These are phyloP conservation scores for Acanthamoeba castellanii DNA, from an alignment of 208 protist species.

Conservation along the genomic window DNA sequence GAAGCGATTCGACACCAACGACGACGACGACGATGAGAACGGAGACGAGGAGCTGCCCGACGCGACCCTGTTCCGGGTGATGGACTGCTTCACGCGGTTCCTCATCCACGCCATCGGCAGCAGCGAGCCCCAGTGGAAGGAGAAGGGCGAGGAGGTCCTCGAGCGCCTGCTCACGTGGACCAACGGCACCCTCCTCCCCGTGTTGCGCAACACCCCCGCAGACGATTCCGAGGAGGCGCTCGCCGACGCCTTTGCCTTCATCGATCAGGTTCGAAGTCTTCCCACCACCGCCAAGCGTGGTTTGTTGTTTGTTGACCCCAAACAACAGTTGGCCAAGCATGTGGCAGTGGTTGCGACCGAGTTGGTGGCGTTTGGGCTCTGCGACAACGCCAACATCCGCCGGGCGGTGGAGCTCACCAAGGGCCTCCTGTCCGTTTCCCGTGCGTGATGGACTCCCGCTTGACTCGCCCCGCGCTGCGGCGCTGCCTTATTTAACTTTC, in stretches of 20 bases:
- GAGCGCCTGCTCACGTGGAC: conserved; percentile 5
- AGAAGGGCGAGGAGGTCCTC: neutral
- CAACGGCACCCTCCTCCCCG: neutral
- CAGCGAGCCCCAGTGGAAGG: neutral
- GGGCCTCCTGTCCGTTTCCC: neutral
- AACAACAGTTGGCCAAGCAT: neutral
- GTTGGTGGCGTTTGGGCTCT: conserved; percentile 17
- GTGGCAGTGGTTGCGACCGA: neutral
- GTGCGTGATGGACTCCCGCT: neutral
- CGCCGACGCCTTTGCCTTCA: neutral
- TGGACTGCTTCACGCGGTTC: conserved; percentile 22
- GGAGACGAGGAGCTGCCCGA: neutral
- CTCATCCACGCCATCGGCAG: conserved; percentile 33
- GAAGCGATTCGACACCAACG: neutral
- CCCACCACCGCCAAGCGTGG: too few species aligned
- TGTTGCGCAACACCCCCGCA: neutral
- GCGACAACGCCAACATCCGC: neutral
- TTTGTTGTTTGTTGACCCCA: too few species aligned
- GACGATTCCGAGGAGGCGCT: neutral
- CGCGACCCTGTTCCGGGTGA: neutral
- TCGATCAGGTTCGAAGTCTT: neutral
- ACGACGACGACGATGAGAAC: neutral
- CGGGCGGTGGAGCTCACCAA: conserved; percentile 10
- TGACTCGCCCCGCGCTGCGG: too few species aligned
- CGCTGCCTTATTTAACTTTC: neutral